Conservation (phyloP, 495 filamentous ascomycete genomes). For the Usnea hakonensis region DNA sequence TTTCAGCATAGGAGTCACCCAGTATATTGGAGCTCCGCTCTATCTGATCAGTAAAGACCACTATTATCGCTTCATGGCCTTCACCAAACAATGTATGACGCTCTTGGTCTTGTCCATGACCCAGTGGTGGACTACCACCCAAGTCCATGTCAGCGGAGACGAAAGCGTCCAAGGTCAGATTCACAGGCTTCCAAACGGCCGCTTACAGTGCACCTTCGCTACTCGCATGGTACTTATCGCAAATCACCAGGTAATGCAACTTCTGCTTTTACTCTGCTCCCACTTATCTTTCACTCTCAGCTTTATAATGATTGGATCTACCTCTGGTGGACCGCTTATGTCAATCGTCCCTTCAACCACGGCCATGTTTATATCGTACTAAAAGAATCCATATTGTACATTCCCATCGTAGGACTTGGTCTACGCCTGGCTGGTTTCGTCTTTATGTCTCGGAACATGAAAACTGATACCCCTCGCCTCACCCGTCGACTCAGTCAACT, state of each 20-base stretch:
- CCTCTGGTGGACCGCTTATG: constrained; percentile 77
- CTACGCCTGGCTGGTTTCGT: constrained; percentile 77
- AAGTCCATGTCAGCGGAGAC: constrained; percentile 67
- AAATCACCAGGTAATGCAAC: constrained; percentile 59
- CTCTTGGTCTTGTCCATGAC: constrained; percentile 63
- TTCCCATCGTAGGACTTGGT: constrained; percentile 63
- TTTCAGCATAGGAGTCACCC: constrained; percentile 48
- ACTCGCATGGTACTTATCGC: constrained; percentile 68
- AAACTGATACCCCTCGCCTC: constrained; percentile 59
- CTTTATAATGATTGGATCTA: constrained; percentile 83
- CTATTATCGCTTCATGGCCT: constrained; percentile 68
- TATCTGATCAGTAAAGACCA: constrained; percentile 58
- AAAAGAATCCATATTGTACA: constrained; percentile 68
- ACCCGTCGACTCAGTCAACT: constrained; percentile 52
- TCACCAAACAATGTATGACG: constrained; percentile 66
- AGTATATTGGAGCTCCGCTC: constrained; percentile 58
- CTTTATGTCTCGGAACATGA: constrained; percentile 73
- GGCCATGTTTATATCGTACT: constrained; percentile 75
- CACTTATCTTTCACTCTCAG: constrained; percentile 24
- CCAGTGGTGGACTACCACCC: constrained; percentile 69
- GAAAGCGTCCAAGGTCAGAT: constrained; percentile 60
- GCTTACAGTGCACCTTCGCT: constrained; percentile 59
- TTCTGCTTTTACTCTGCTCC: not conserved
- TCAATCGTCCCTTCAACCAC: constrained; percentile 50
- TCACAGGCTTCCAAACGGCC: constrained; percentile 51